Base-by-base conservation (phyloP, 2,329 filamentous ascomycete genomes). In the Lachnum nothofagi region DNA sequence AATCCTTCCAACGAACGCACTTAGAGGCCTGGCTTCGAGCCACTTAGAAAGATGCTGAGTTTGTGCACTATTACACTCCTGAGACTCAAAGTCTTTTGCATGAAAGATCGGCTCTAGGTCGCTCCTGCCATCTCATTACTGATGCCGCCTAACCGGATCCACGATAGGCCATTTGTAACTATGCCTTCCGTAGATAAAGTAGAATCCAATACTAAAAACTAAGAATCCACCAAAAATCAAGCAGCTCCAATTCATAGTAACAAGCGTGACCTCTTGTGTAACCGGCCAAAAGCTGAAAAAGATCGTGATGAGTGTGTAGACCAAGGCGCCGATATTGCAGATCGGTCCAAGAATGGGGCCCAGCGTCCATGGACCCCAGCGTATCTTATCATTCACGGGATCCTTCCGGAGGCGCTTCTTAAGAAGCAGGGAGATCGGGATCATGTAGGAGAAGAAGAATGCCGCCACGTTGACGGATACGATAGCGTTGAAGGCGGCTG, bases 401-500 rank as follows among this genome's bases (percentile, higher is more conserved):
- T 51, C 44, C 27, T 50, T 54, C 23, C 61, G 66, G 33, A 65
- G 52, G 9, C 72, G 69, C 24, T 68, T 70, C 53, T 67, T 1
- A 75, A 64, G 3, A 74, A 52, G n/a, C 19, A 52, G 45, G 3
- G 40, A 19, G n/a, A 52, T 52, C 2, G 49, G 49, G 7, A 49
- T 46, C 5, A 49, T 42, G 42, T 52, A 52, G 23, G 46, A 49
- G 9, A 49, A 27, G 45, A 49, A 52, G 3, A 52, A 44, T 3
- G 46, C 49, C n/a, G 37, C 37, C 19, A 35, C 42, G 3, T 35
- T 35, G 10, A 49, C 65, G 3, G 73, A 76, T 9, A 72, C 69
- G 46, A 78, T 69, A 44, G 72, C 73, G 56, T 77, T 75, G 60
- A 78, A 75, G 6, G 74, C 76, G 2, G 69, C 69, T 1, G 67